Conservation (phyloP, 2,329 filamentous ascomycete species). For the Diaporthe sp. region DNA sequence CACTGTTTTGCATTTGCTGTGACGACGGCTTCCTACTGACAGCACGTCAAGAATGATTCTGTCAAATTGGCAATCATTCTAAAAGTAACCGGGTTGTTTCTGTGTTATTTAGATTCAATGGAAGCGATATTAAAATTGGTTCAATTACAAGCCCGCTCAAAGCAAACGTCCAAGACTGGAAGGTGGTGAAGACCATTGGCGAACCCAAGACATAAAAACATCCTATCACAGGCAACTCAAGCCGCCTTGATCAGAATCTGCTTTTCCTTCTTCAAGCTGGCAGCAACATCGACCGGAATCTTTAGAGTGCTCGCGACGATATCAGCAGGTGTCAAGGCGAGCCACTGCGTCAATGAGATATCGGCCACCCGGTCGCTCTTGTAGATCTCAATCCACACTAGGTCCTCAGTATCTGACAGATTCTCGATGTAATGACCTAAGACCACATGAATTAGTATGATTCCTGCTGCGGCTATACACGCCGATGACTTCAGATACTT, state of each 20-base stretch:
- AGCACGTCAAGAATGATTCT: too few relatives aligned
- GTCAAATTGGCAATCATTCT: too few relatives aligned
- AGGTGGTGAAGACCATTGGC: neutral
- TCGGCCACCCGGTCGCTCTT: slow-evolving; percentile 75
- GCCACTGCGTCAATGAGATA: slow-evolving; percentile 75
- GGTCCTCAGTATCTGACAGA: slow-evolving; percentile 69
- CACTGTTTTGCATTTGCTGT: too few relatives aligned
- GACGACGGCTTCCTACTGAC: too few relatives aligned
- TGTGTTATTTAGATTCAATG: too few relatives aligned
- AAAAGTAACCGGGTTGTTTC: too few relatives aligned
- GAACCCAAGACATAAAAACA: neutral
- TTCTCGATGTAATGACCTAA: slow-evolving; percentile 76
- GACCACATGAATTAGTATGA: neutral
- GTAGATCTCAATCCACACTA: slow-evolving; percentile 77
- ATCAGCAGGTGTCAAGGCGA: slow-evolving; percentile 73
- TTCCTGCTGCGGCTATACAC: too few relatives aligned
- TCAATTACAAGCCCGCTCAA: neutral
- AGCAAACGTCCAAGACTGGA: neutral
- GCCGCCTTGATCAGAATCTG: slow-evolving; percentile 58
- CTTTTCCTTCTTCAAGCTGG: slow-evolving; percentile 71
- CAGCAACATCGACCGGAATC: slow-evolving; percentile 64
- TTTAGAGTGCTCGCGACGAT: slow-evolving; percentile 71
- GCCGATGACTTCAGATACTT: accelerated
- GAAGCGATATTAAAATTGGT: neutral
- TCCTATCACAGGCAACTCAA: neutral